phyloP scores from a whole-genome alignment of 2,329 filamentous ascomycete genomes.

The Diaporthe eres region DNA sequence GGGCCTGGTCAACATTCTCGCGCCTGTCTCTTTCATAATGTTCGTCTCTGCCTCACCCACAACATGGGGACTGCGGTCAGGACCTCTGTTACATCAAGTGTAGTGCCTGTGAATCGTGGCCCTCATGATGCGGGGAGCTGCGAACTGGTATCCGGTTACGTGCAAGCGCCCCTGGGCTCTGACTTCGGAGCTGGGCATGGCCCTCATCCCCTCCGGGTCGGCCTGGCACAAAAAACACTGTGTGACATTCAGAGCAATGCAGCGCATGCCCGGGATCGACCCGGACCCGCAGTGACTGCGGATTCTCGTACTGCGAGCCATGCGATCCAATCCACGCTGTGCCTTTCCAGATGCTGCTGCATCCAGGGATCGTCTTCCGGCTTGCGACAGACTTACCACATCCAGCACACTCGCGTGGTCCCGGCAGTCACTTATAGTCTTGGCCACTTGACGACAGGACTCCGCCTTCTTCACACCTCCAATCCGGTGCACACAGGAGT shows the following conservation, averaged over 20 bases:
- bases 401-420: neutral
- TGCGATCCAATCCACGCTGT: neutral
- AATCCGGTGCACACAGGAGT: conserved; percentile 16
- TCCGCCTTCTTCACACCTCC: neutral
- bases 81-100: neutral
- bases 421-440: neutral
- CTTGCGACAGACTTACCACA: conserved; percentile 23
- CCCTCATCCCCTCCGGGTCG: neutral
- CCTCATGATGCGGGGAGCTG: neutral
- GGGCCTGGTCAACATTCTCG: neutral
- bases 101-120: neutral
- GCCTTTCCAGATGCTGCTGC: neutral
- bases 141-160: conserved; percentile 40
- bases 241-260: neutral
- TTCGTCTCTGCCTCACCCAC: neutral
- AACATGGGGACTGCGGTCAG: neutral
- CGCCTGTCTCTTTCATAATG: neutral
- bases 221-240: neutral
- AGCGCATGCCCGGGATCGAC: conserved; percentile 5
- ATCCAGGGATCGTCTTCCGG: conserved; percentile 3
- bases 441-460: conserved; percentile 5
- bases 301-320: neutral
- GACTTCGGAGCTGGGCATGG: neutral
- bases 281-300: neutral
- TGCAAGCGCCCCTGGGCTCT: conserved; percentile 32